Evolutionary conservation across 1,284 basidiomycete genomes (phyloP).

Genomic region (Trametes sp.): DNA sequence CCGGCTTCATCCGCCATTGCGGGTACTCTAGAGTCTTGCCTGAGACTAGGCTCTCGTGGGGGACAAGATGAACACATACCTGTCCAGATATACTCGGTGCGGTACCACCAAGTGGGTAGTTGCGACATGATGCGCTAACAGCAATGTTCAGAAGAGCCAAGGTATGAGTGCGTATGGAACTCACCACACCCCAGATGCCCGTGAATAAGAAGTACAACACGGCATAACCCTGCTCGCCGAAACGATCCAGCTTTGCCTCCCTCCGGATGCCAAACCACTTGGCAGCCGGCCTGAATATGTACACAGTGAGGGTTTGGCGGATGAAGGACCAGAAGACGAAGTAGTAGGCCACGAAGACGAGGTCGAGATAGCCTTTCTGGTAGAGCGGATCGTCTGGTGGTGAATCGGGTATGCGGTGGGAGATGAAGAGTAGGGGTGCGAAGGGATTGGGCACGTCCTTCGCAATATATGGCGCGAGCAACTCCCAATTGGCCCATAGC

Average conservation of each 20-base stretch:
- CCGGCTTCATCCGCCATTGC: constrained; percentile 86
- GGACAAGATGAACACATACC: constrained; percentile 49
- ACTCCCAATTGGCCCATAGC: constrained; percentile 77
- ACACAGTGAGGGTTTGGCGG: constrained; percentile 80
- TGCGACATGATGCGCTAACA: constrained; percentile 83
- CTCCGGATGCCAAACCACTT: constrained; percentile 73
- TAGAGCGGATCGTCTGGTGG: constrained; percentile 67
- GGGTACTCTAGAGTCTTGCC: constrained; percentile 70
- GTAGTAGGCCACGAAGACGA: constrained; percentile 87
- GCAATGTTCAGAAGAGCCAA: constrained; percentile 5
- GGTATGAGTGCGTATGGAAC: background rate
- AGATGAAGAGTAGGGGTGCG: constrained; percentile 77
- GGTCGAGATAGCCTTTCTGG: constrained; percentile 80
- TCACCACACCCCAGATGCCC: constrained; percentile 80
- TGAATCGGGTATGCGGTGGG: constrained; percentile 68
- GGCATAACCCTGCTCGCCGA: constrained; percentile 92
- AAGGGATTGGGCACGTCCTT: constrained; percentile 77
- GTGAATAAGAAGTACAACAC: constrained; percentile 80
- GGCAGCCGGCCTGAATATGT: constrained; percentile 77
- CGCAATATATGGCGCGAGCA: constrained; percentile 59
- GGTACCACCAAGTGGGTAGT: constrained; percentile 92
- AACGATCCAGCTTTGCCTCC: constrained; percentile 77
- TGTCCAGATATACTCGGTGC: constrained; percentile 84
- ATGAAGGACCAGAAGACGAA: constrained; percentile 93
- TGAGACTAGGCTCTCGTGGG: background rate